Conservation (phyloP, 495 filamentous ascomycete species). For the Aspergillus egyptiacus region DNA sequence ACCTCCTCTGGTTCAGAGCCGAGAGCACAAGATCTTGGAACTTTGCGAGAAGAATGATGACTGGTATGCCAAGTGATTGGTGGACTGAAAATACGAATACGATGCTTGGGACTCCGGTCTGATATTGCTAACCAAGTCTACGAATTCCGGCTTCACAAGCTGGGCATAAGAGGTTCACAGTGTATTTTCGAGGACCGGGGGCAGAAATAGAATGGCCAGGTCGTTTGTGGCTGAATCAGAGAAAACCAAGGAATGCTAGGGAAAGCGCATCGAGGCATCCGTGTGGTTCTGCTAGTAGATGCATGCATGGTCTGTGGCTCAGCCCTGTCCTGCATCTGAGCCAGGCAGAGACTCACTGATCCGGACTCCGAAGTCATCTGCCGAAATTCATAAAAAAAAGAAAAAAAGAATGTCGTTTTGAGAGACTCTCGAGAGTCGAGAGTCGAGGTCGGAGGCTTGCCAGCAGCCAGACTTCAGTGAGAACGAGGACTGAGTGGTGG, state of each 20-base stretch:
- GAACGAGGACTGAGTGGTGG: neutral
- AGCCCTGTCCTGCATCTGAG: neutral
- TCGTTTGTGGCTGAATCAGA: neutral
- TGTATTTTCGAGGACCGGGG: neutral
- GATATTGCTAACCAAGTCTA: neutral
- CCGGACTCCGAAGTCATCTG: no score
- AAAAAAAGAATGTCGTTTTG: neutral
- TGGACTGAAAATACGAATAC: neutral
- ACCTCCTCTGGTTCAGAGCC: neutral
- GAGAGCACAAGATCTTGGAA: neutral
- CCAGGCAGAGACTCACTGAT: neutral
- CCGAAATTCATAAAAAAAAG: neutral
- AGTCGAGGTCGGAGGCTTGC: no score
- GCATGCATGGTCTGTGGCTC: neutral
- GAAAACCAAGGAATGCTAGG: no score
- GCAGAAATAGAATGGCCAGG: neutral
- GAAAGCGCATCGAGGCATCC: no score
- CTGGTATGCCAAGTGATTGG: neutral
- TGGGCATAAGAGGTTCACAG: no score
- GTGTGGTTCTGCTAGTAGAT: no score
- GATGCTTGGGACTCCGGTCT: neutral
- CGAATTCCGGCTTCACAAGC: neutral
- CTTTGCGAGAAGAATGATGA: neutral
- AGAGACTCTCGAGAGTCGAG: neutral
- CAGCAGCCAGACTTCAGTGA: no score